phyloP scores from a whole-genome alignment of 441 rosid species.

The Gossypium gossypioides region DNA sequence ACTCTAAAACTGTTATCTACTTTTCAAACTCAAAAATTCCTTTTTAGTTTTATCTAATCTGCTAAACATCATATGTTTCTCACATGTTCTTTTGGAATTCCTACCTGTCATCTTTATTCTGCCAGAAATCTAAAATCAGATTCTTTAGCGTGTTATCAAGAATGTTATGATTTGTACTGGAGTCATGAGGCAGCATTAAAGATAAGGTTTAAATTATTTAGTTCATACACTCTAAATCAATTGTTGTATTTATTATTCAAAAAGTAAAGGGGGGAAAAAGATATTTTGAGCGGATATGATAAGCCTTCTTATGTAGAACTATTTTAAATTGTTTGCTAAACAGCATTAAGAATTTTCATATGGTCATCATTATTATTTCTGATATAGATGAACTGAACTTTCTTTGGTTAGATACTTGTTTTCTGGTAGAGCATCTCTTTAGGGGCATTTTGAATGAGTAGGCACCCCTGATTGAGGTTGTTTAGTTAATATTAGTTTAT shows the following conservation, averaged over 20 bases:
- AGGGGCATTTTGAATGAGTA: neutral
- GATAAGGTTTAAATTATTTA: neutral
- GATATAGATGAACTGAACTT: neutral
- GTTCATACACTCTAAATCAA: neutral
- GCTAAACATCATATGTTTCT: neutral
- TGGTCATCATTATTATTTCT: neutral
- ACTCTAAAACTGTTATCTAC: neutral
- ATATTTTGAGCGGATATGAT: neutral
- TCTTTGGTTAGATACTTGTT: neutral
- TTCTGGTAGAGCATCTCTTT: neutral
- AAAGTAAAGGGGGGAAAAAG: neutral
- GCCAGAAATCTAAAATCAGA: conserved; percentile 17
- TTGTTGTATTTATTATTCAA: neutral
- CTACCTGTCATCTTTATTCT: neutral
- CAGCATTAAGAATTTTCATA: neutral
- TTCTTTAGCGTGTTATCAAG: neutral
- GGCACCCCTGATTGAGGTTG: neutral
- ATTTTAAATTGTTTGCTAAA: neutral
- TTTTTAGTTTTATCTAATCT: neutral
- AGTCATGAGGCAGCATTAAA: neutral
- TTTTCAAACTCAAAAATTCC: neutral
- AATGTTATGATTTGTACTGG: neutral
- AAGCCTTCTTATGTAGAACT: neutral
- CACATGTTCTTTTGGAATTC: neutral
- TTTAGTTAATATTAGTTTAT: neutral